Evolutionary conservation across 1,284 basidiomycete species (phyloP), one percentile per base, ranked within the genome.

Genomic region (Marasmius oreades): DNA sequence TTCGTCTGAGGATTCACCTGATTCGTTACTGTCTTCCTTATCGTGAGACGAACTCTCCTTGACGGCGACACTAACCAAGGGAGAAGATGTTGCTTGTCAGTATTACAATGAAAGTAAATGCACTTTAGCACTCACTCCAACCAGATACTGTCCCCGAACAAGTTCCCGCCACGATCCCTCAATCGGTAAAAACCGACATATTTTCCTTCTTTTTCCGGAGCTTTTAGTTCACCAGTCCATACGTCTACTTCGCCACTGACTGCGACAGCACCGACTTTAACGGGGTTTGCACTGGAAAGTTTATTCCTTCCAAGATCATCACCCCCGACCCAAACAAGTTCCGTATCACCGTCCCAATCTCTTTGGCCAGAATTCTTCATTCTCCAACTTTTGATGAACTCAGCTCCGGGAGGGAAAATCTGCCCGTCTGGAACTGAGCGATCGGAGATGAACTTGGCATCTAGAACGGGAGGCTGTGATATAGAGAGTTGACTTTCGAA

Each of bases 311-410:
- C 74, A 66, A 55, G 36, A 28, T 12, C 34, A 67, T 79, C 81
- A 12, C 91, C 91, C 24, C 83, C 88, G 52, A 88, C 82, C 63
- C 86, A 91, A 12, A 80, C 76, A 26, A 92, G 67, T 62, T 82
- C 76, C 1, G 89, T 90, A 8, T 72, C 70, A 39, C 77, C 75
- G 1, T 90, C 88, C 91, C 92, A 93, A 26, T 82, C 77, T 5
- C 69, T 59, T 14, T 64, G 64, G 11, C 90, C 85, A 58, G 78
- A 77, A 64, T 93, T 93, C 43, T 75, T 63, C 74, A 93, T 78
- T 55, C 77, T 75, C 91, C 91, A 93, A 22, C 82, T 82, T 71
- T 93, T 93, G 52, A 90, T 81, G 64, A 93, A 93, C 67, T 90
- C 88, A 0, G 89, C 90, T 44, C 91, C 91, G 5, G 90, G 85